These are phyloP conservation scores for Hypoxylon sp. DNA, from an alignment of 2,329 filamentous ascomycete genomes.

Conservation along the genomic window DNA sequence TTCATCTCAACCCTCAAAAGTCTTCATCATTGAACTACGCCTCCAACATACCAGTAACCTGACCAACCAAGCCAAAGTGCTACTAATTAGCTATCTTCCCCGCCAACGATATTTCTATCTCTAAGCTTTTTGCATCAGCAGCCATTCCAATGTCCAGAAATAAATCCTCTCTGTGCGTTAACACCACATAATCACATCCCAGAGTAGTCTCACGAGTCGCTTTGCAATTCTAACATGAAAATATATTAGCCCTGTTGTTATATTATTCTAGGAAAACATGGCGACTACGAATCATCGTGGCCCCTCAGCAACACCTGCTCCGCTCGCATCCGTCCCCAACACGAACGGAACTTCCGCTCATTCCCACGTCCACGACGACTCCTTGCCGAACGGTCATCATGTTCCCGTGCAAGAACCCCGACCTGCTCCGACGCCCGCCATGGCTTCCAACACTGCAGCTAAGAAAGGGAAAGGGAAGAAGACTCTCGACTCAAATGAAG, in stretches of 20 bases:
- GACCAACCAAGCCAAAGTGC: slow-evolving; percentile 16
- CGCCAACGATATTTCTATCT: slow-evolving; percentile 17
- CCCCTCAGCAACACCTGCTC: slow-evolving; percentile 51
- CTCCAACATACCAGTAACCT: slow-evolving; percentile 23
- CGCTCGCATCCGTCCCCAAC: slow-evolving; percentile 50
- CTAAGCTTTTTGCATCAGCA: slow-evolving; percentile 21
- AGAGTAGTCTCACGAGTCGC: slow-evolving; percentile 15
- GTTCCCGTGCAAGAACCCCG: slow-evolving; percentile 57
- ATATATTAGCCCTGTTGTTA: slow-evolving; percentile 22
- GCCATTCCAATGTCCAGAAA: slow-evolving; percentile 39
- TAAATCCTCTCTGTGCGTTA: slow-evolving; percentile 28
- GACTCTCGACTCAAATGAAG: slow-evolving; percentile 85
- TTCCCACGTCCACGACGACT: slow-evolving; percentile 53
- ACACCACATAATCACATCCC: slow-evolving; percentile 3
- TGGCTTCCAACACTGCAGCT: slow-evolving; percentile 64
- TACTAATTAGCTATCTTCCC: not conserved
- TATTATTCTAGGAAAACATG: slow-evolving; percentile 51
- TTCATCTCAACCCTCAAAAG: slow-evolving; percentile 50
- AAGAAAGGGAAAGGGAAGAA: slow-evolving; percentile 92
- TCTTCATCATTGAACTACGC: slow-evolving; percentile 48
- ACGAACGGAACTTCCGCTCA: slow-evolving; percentile 52
- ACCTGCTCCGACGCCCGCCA: slow-evolving; percentile 59
- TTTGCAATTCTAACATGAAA: slow-evolving; percentile 21
- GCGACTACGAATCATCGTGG: slow-evolving; percentile 55
- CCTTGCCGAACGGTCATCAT: slow-evolving; percentile 57